A percentile compares a stretch with the other conserved stretches of the same genome.
Evolutionary conservation across 768 basidiomycete species (phyloP).

Genomic region (Leccinum olivaceopallidum): DNA sequence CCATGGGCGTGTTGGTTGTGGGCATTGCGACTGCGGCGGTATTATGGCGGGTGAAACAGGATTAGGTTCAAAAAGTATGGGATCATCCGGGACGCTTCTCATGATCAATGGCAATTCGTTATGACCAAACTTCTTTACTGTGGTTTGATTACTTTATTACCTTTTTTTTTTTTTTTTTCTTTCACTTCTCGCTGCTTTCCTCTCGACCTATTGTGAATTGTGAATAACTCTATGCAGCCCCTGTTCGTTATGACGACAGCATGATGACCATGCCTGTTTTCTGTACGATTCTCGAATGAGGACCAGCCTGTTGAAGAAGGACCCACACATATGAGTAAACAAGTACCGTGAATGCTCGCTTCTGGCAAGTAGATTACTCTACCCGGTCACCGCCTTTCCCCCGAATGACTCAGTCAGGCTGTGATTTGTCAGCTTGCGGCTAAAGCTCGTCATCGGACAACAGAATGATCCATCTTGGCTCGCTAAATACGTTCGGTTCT

Average conservation of each 20-base stretch:
- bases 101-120: constrained; percentile 10
- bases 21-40: constrained; percentile 72
- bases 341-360: not conserved
- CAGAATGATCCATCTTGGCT: not conserved
- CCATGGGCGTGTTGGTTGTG: constrained; percentile 63
- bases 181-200: constrained; percentile 14
- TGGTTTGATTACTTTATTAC: constrained; percentile 33
- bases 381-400: not conserved
- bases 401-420: not conserved
- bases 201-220: constrained; percentile 20
- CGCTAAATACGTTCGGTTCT: not conserved
- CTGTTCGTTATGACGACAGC: constrained; percentile 19
- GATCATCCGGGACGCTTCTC: constrained; percentile 18
- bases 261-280: constrained; percentile 13
- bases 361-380: not conserved
- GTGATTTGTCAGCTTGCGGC: constrained; percentile 14
- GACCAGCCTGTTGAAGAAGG: not conserved
- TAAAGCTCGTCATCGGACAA: not conserved
- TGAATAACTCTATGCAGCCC: constrained; percentile 29
- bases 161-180: not conserved
- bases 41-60: constrained; percentile 65
- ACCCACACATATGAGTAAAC: not conserved
- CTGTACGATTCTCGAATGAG: not conserved
- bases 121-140: constrained; percentile 15
- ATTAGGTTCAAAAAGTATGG: constrained; percentile 25